Percentiles rank a stretch among this genome's conserved stretches.
Evolutionary conservation across 345 rosid genomes (phyloP).

Genomic region (Schrenkiella parvula): DNA sequence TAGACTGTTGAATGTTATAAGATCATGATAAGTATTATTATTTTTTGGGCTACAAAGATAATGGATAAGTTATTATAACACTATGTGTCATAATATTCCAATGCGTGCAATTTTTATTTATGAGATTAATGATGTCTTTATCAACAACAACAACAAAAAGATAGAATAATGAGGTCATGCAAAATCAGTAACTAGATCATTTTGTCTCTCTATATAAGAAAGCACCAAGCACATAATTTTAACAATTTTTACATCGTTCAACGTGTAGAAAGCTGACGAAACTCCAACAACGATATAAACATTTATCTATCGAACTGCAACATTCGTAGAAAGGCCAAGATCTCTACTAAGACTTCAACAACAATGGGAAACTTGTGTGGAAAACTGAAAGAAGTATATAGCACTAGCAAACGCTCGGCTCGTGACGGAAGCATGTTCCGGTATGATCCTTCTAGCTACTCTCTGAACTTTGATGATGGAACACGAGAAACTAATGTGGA

Average conservation of each 20-base stretch:
- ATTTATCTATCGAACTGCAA: not conserved
- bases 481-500: not conserved
- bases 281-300: not conserved
- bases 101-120: not conserved
- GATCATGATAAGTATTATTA: not conserved
- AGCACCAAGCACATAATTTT: not conserved
- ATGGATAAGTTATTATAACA: no score
- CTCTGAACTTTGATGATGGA: constrained; percentile 24
- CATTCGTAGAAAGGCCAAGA: not conserved
- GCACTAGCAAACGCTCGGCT: not conserved
- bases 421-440: constrained; percentile 15
- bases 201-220: not conserved
- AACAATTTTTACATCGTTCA: not conserved
- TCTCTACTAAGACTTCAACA: no score
- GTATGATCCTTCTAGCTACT: constrained; percentile 17
- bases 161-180: not conserved
- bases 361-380: constrained; percentile 17
- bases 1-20: not conserved
- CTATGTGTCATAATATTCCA: not conserved
- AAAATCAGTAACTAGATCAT: not conserved
- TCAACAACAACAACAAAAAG: not conserved
- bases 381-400: not conserved
- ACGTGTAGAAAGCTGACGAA: not conserved
- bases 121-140: not conserved
- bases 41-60: no score